Evolutionary conservation across 2,329 filamentous ascomycete species (phyloP), one percentile per base, ranked within the genome.

Genomic region (Tolypocladium ovalisporum): DNA sequence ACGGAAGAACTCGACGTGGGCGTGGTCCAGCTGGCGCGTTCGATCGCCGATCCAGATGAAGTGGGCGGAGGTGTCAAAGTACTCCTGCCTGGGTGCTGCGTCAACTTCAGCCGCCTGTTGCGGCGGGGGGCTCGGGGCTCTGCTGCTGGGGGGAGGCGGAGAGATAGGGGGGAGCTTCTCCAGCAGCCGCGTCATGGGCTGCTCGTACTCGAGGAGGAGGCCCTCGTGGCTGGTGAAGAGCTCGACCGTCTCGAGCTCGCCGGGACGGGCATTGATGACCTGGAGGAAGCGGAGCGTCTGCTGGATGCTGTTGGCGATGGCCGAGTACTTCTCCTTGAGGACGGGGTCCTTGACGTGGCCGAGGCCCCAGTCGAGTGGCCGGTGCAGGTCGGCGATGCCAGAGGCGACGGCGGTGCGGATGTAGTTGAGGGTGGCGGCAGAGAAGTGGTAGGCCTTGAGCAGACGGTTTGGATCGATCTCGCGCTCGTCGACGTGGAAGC

Each of bases 21-120:
- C 93, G 65, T 93, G 90, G 68, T 94, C 88, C 52, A 97, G 84
- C 73, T 97, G 93, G 52, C 94, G 85, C 2, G 94, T 99, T 62
- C 94, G 89, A 73, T 99, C 94, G 56, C 94, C 94, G 65, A 99
- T 95, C 94, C 94, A 99, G 70, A 99, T 82, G 77, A 99, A 97
- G 71, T 99, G 94, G 0, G 90, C 90, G 5, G 90, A 96, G 0
- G 93, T 97, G 73, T 96, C 88, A 76, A 95, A 97, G 81, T 89
- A 95, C 66, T 86, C 85, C 66, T 82, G 83, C n/a, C 53, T 42
- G 52, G 52, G 6, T 1, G 24, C 36, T 10, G 24, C 9, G 22
- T 72, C 65, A 47, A 65, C 62, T 36, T 67, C 68, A 54, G 65
- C 7, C 12, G 29, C 29, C 61, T 7, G 66, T 59, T 5, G 63